These are phyloP conservation scores for Dictyostelium capitatum DNA, from an alignment of 78 protist genomes.

Conservation along the genomic window DNA sequence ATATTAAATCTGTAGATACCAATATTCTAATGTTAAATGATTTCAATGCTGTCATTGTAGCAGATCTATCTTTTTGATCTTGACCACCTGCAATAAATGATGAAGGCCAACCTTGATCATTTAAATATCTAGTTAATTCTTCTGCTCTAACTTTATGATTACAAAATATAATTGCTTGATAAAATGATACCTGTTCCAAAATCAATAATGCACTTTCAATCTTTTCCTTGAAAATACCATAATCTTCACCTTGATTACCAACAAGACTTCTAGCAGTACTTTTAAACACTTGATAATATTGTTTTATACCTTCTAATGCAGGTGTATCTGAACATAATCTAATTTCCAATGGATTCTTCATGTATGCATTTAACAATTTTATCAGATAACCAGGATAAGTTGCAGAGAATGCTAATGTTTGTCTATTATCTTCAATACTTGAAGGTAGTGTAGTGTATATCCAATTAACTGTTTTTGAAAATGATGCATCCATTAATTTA, in stretches of 20 bases:
- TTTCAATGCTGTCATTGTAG: conserved; percentile 89
- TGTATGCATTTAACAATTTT: conserved; percentile 29
- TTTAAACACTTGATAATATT: conserved; percentile 49
- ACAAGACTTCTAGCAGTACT: neutral
- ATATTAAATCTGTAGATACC: conserved; percentile 79
- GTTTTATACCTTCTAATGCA: conserved; percentile 60
- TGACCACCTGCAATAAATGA: conserved; percentile 49
- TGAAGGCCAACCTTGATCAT: conserved; percentile 62
- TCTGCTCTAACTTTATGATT: conserved; percentile 44
- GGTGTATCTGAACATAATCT: conserved; percentile 53
- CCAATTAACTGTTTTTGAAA: conserved; percentile 63
- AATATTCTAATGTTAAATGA: conserved; percentile 81
- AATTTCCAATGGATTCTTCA: conserved; percentile 22
- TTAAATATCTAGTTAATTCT: conserved; percentile 19
- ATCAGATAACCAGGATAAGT: conserved; percentile 51
- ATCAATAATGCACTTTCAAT: neutral
- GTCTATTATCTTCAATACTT: neutral
- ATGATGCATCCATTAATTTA: conserved; percentile 80
- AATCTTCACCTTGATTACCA: neutral
- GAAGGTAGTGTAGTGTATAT: conserved; percentile 38
- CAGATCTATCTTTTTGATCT: conserved; percentile 31
- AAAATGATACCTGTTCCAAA: conserved; percentile 56
- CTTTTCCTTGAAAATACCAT: conserved; percentile 18
- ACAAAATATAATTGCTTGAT: conserved; percentile 66
- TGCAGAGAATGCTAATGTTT: conserved; percentile 61